These are phyloP conservation scores for Spergularia marina DNA, from an alignment of 148 eudicot species.

Conservation along the genomic window DNA sequence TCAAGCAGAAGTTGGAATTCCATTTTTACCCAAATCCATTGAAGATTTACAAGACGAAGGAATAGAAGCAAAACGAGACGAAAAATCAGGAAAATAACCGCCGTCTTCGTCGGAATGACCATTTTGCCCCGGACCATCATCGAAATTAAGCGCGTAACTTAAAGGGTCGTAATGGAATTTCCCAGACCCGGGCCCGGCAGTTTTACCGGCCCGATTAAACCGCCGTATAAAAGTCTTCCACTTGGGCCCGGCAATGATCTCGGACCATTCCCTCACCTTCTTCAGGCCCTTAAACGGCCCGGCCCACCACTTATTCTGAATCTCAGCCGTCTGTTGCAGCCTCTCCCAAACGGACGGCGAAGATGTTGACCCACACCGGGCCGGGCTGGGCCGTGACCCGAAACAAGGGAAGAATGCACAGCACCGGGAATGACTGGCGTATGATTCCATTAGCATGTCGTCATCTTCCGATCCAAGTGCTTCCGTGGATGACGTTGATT, in stretches of 20 bases:
- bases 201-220: slow-evolving; percentile 38
- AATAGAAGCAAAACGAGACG: slow-evolving; percentile 28
- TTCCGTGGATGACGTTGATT: neutral
- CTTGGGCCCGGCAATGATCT: slow-evolving; percentile 67
- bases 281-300: slow-evolving; percentile 48
- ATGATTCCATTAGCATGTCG: slow-evolving; percentile 7
- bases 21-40: slow-evolving; percentile 27
- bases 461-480: neutral
- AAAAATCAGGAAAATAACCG: slow-evolving; percentile 36
- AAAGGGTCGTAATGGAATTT: slow-evolving; percentile 69
- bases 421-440: slow-evolving; percentile 25
- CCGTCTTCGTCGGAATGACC: slow-evolving; percentile 33
- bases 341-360: slow-evolving; percentile 36
- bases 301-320: slow-evolving; percentile 36
- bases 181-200: slow-evolving; percentile 6
- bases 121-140: slow-evolving; percentile 50
- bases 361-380: slow-evolving; percentile 17
- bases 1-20: slow-evolving; percentile 2
- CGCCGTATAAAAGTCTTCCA: slow-evolving; percentile 89
- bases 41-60: slow-evolving; percentile 24
- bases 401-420: slow-evolving; percentile 29
- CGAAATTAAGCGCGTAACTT: slow-evolving; percentile 76
- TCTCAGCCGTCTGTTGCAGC: slow-evolving; percentile 32
- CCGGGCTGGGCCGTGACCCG: slow-evolving; percentile 20
- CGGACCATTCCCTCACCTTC: slow-evolving; percentile 83